Conservation (phyloP, 2,329 filamentous ascomycete species). For the Diaporthe sp. region DNA sequence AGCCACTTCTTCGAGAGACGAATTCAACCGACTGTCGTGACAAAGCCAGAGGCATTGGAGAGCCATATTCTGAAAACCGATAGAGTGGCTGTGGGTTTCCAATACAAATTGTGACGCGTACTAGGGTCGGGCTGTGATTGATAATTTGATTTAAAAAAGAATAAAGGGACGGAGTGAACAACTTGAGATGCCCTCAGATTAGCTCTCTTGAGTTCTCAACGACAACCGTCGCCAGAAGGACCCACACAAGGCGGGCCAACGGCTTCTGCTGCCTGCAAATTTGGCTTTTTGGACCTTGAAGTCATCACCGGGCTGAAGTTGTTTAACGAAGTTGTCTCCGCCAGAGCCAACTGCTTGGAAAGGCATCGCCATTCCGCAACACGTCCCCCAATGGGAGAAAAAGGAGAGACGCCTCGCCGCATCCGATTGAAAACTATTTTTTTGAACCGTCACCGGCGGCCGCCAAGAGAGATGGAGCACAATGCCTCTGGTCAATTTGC, state of each 20-base stretch:
- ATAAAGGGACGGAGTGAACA: not conserved
- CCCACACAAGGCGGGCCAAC: conserved; percentile 28
- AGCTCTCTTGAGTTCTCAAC: conserved; percentile 57
- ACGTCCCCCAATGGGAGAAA: not conserved
- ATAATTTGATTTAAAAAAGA: too few species aligned
- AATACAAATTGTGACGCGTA: not conserved
- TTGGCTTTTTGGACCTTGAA: conserved; percentile 54
- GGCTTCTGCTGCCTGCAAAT: conserved; percentile 54
- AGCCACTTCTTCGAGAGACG: not conserved
- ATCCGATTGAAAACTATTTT: conserved; percentile 58
- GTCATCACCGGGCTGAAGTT: conserved; percentile 52
- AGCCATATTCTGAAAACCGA: too few species aligned
- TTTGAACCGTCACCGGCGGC: conserved; percentile 44
- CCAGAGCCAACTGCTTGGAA: conserved; percentile 25
- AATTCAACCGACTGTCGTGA: too few species aligned
- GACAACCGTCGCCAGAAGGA: conserved; percentile 47
- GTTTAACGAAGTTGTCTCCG: conserved; percentile 15
- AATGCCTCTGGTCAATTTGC: conserved; percentile 31
- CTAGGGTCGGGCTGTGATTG: not conserved
- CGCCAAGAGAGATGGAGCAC: not conserved
- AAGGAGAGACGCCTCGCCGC: conserved; percentile 36
- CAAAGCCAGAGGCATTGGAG: too few species aligned
- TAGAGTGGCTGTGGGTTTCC: not conserved
- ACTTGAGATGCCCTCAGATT: conserved; percentile 52
- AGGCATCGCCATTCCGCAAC: not conserved